These are phyloP conservation scores for Arthrobotrys iridis DNA, from an alignment of 2,329 filamentous ascomycete genomes.

Conservation along the genomic window DNA sequence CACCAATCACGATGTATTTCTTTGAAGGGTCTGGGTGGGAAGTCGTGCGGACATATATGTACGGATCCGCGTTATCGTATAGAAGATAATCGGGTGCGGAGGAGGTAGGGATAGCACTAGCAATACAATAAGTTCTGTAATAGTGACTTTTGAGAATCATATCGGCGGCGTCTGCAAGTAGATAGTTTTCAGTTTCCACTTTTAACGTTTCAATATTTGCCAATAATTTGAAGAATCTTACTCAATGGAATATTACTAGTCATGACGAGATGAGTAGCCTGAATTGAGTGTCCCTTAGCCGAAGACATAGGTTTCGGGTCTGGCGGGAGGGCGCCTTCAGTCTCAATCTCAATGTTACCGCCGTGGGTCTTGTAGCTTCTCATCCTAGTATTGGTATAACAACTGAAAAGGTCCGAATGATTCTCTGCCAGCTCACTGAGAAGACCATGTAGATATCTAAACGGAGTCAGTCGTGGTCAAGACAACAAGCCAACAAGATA, in stretches of 20 bases:
- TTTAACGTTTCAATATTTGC: constrained; percentile 63
- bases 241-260: constrained; percentile 69
- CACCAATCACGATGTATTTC: constrained; percentile 69
- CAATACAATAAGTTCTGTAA: constrained; percentile 69
- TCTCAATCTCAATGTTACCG: constrained; percentile 65
- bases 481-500: not conserved
- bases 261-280: constrained; percentile 66
- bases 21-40: constrained; percentile 65
- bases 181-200: not conserved
- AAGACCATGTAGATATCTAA: constrained; percentile 64
- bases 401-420: constrained; percentile 66
- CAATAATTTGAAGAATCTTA: constrained; percentile 57
- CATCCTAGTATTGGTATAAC: constrained; percentile 67
- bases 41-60: constrained; percentile 69
- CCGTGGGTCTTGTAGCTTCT: constrained; percentile 65
- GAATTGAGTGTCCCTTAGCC: constrained; percentile 63
- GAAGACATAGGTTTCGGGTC: not conserved
- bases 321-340: constrained; percentile 58
- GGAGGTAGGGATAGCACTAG: constrained; percentile 67
- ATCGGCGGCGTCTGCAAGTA: not conserved
- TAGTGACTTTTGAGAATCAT: constrained; percentile 61
- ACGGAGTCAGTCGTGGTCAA: not conserved
- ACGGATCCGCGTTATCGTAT: constrained; percentile 68
- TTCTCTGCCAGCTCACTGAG: constrained; percentile 65
- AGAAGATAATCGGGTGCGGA: constrained; percentile 68